Percentiles rank a stretch among this genome's conserved stretches.
Conservation (phyloP, 2,329 filamentous ascomycete genomes). For the Thielaviopsis musarum region DNA sequence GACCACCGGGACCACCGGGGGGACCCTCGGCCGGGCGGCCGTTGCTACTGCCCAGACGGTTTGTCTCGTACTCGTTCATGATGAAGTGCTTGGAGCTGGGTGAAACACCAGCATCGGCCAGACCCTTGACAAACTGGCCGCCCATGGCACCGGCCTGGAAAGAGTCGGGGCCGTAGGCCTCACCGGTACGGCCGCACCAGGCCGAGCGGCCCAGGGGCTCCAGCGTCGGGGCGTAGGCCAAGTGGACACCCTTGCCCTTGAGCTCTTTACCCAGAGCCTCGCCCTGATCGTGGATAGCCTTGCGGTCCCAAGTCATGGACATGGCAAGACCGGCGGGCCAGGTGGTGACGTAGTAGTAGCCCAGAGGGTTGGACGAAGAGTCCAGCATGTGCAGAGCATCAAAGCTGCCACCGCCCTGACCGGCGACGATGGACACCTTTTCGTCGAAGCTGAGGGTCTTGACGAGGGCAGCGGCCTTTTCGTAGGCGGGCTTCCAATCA, state of each 20-base stretch:
- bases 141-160: conserved; percentile 43
- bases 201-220: conserved; percentile 26
- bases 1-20: conserved; percentile 21
- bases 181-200: conserved; percentile 47
- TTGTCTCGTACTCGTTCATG: conserved; percentile 60
- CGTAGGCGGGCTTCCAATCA: conserved; percentile 51
- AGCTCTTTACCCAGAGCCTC: conserved; percentile 53
- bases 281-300: conserved; percentile 55
- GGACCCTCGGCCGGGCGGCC: conserved; percentile 28
- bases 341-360: conserved; percentile 54
- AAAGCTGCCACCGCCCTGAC: conserved; percentile 57
- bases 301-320: conserved; percentile 64
- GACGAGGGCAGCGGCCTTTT: conserved; percentile 51
- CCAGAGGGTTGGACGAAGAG: conserved; percentile 32
- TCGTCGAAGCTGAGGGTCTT: conserved; percentile 53
- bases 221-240: conserved; percentile 35
- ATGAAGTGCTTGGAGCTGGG: conserved; percentile 45
- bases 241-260: conserved; percentile 52
- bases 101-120: conserved; percentile 23
- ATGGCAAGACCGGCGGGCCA: conserved; percentile 68
- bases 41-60: conserved; percentile 32
- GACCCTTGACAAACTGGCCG: conserved; percentile 20
- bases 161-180: conserved; percentile 46
- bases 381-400: conserved; percentile 50
- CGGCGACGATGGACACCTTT: conserved; percentile 66